Evolutionary conservation across 306 rosid species (phyloP).

Genomic region (Senna tora): DNA sequence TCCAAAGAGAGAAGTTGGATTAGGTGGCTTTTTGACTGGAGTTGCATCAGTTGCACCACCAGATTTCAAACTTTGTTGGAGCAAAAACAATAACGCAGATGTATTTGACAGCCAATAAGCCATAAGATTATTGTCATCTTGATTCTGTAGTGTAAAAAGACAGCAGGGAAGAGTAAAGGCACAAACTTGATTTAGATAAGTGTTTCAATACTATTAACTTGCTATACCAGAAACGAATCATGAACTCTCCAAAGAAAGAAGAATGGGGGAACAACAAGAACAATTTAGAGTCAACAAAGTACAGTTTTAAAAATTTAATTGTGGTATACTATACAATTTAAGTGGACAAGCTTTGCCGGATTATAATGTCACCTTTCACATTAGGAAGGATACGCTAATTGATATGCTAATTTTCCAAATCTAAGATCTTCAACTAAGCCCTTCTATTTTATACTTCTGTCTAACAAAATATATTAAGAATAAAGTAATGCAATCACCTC

Average conservation of each 20-base stretch:
- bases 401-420: background rate
- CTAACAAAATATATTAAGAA: background rate
- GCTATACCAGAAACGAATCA: constrained; percentile 7
- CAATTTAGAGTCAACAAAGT: background rate
- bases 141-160: constrained; percentile 63
- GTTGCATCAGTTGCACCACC: constrained; percentile 64
- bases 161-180: constrained; percentile 33
- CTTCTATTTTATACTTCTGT: background rate
- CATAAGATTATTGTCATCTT: constrained; percentile 92
- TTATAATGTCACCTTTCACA: background rate
- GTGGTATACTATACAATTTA: too few species aligned
- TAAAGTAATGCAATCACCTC: constrained; percentile 61
- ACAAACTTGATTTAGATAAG: constrained; percentile 12
- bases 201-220: constrained; percentile 8
- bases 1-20: constrained; percentile 93
- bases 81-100: constrained; percentile 85
- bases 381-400: too few species aligned
- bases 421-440: background rate
- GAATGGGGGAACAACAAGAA: constrained; percentile 6
- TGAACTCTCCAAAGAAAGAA: background rate
- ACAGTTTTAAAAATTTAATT: too few species aligned
- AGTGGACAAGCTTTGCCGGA: background rate
- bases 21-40: constrained; percentile 69
- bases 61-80: constrained; percentile 85
- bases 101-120: constrained; percentile 98